Evolutionary conservation across 2,329 filamentous ascomycete species (phyloP), one percentile per base, ranked within the genome.

Genomic region (Rhynchosporium agropyri): DNA sequence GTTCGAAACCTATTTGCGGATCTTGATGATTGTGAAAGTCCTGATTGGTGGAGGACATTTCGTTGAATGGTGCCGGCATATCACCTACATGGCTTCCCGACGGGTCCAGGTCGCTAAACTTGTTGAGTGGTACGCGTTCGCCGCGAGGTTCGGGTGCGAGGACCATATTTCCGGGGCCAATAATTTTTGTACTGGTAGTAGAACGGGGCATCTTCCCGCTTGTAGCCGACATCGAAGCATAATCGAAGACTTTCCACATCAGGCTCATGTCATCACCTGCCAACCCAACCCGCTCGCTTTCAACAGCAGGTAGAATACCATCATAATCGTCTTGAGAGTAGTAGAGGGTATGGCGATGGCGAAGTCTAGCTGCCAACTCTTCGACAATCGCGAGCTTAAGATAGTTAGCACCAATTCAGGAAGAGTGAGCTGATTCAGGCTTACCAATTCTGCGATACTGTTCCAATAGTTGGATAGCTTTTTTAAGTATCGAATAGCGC

Each of bases 221-320:
- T 33, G 43, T 40, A n/a, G 63, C 61, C 40, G 65, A 67, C 62
- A 67, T 65, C 6, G 63, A 65, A 40, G 65, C 65, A 31, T 65
- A 67, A 42, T 67, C 65, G 28, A 67, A 67, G 1, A 67, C 61
- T 31, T 65, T 67, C 65, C 65, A 67, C 65, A 67, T 67, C 3
- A 67, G 51, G 2, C 46, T 61, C 8, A 58, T 58, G 42, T 67
- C 65, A 26, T 65, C 63, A 55, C 61, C 62, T 33, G 63, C 63
- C 20, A 67, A 60, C 12, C 62, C 62, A 12, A 67, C 63, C 28
- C 65, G 45, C 51, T 67, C 63, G 8, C 63, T 64, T 48, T 65
- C 63, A 12, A 65, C 63, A 15, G 58, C 63, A 8, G 65, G 65
- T 7, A 67, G 43, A 50, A 67, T 67, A 2, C 63, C 65, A 50